Evolutionary conservation across 257 asterid species (phyloP).

Genomic region (Prunella vulgaris): DNA sequence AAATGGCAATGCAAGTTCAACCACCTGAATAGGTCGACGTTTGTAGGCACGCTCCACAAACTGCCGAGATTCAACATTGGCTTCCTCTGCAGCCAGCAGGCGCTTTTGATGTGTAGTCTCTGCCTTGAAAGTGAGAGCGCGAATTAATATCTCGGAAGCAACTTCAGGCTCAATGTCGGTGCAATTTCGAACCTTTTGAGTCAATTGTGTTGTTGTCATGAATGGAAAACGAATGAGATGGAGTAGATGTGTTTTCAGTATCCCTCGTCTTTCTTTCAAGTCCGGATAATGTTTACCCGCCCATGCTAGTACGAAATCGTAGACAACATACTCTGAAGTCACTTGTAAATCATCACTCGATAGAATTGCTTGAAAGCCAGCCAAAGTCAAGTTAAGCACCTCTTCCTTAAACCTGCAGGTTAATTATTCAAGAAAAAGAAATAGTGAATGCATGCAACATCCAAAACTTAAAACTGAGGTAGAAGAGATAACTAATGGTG

Average conservation of each 20-base stretch:
- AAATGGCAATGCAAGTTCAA: conserved; percentile 54
- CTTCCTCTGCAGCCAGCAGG: conserved; percentile 34
- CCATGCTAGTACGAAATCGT: neutral
- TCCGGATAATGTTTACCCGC: neutral
- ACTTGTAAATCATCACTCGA: neutral
- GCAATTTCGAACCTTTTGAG: conserved; percentile 25
- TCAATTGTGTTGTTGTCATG: neutral
- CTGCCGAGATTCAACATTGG: conserved; percentile 26
- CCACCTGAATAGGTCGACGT: conserved; percentile 23
- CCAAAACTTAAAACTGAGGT: too few species aligned
- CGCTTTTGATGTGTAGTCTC: conserved; percentile 40
- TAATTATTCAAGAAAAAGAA: too few species aligned
- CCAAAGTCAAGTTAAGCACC: neutral
- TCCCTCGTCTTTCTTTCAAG: neutral
- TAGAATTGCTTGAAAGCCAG: neutral
- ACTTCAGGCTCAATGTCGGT: too few species aligned
- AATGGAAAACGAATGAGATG: conserved; percentile 69
- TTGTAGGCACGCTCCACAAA: conserved; percentile 69
- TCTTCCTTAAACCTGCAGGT: neutral
- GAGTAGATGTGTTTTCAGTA: conserved; percentile 28
- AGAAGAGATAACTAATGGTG: too few species aligned
- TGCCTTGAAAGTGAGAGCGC: too few species aligned
- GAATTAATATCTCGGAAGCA: too few species aligned
- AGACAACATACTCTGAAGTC: neutral
- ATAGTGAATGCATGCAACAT: too few species aligned